Conservation (phyloP, 2,329 filamentous ascomycete species). For the Sphaerulina populicola region DNA sequence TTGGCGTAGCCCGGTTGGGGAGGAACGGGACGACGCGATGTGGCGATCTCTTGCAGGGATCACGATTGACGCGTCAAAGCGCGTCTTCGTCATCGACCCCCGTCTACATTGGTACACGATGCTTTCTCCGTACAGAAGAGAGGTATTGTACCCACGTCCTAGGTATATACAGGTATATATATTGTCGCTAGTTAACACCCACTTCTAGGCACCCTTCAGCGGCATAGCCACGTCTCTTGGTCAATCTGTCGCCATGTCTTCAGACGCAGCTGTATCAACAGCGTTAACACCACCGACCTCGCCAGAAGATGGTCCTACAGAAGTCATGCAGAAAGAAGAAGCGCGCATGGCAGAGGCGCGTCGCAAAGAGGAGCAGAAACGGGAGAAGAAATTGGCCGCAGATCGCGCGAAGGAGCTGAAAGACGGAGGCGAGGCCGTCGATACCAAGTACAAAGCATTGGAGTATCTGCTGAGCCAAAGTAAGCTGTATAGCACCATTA, state of each 20-base stretch:
- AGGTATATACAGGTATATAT: too few relatives aligned
- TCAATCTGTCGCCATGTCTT: slow-evolving; percentile 9
- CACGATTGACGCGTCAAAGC: too few relatives aligned
- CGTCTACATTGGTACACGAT: too few relatives aligned
- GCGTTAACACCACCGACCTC: slow-evolving; percentile 32
- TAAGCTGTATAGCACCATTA: slow-evolving; percentile 46
- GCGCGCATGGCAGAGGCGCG: slow-evolving; percentile 38
- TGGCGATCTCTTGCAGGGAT: too few relatives aligned
- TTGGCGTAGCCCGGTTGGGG: too few relatives aligned
- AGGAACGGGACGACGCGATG: too few relatives aligned
- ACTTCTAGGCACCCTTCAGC: too few relatives aligned
- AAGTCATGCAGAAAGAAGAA: slow-evolving; percentile 41
- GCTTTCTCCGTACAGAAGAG: too few relatives aligned
- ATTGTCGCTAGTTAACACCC: too few relatives aligned
- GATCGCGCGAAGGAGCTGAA: slow-evolving; percentile 42
- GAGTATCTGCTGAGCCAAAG: slow-evolving; percentile 47
- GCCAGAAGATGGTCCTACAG: slow-evolving; percentile 32
- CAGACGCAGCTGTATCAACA: slow-evolving; percentile 18
- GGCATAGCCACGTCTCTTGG: background rate
- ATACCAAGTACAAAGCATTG: slow-evolving; percentile 46
- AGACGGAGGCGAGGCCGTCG: slow-evolving; percentile 39
- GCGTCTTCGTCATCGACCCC: too few relatives aligned
- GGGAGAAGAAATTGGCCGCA: slow-evolving; percentile 37
- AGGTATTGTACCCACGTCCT: too few relatives aligned
- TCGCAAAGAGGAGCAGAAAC: slow-evolving; percentile 40